A percentile compares a stretch with the other conserved stretches of the same genome.
phyloP scores from a whole-genome alignment of 805 yeast species.

The Monosporozyma siamensis region DNA sequence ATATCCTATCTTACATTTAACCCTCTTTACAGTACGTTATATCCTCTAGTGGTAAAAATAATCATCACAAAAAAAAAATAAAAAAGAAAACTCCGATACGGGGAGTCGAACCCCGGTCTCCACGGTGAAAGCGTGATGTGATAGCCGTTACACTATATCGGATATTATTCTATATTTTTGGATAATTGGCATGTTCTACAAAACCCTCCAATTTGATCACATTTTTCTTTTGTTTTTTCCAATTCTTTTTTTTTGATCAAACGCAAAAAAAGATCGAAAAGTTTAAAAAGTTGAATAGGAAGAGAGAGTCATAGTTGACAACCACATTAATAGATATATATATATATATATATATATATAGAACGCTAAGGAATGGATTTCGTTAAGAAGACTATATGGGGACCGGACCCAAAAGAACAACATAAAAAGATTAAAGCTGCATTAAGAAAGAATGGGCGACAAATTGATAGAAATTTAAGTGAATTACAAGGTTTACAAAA shows the following conservation, averaged over 20 bases:
- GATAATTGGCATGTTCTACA: too few species aligned
- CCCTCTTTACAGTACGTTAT: too few species aligned
- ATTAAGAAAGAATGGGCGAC: slow-evolving; percentile 76
- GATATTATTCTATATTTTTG: slow-evolving; percentile 5
- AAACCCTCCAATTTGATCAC: too few species aligned
- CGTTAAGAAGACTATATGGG: slow-evolving; percentile 82
- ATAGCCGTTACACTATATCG: slow-evolving; percentile 32
- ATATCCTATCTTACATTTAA: too few species aligned
- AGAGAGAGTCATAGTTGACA: too few species aligned
- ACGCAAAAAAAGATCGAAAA: too few species aligned
- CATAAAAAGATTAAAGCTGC: slow-evolving; percentile 65
- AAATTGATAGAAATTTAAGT: slow-evolving; percentile 52
- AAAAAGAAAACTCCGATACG: slow-evolving; percentile 30
- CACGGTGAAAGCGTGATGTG: slow-evolving; percentile 30
- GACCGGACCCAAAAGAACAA: slow-evolving; percentile 92
- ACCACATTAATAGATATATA: too few species aligned
- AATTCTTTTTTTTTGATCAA: too few species aligned
- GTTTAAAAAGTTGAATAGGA: too few species aligned
- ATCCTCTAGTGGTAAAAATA: too few species aligned
- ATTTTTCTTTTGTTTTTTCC: too few species aligned
- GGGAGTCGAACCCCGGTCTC: slow-evolving; percentile 33
- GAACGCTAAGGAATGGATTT: slow-evolving; percentile 69
- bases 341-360: not conserved
- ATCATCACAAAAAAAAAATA: too few species aligned
- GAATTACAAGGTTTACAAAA: slow-evolving; percentile 60